phyloP scores from a whole-genome alignment of 305 asterid species.

The Striga hermonthica region DNA sequence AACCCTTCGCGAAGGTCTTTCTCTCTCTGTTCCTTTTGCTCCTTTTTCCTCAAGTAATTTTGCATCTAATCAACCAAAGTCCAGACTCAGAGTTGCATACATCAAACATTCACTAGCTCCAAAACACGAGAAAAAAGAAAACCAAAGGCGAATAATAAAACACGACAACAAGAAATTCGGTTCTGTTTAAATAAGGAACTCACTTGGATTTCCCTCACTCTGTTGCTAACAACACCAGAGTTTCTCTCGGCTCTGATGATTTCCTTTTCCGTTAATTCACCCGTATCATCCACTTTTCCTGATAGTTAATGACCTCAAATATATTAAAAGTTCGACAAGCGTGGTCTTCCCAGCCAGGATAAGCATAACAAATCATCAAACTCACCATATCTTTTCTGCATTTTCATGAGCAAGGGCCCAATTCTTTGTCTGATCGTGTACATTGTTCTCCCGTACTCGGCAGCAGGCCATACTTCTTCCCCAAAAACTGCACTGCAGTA shows the following conservation, averaged over 20 bases:
- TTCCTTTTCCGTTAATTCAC: slow-evolving; percentile 89
- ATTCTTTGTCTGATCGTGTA: slow-evolving; percentile 85
- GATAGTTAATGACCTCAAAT: slow-evolving; percentile 27
- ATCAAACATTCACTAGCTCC: neutral
- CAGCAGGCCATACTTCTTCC: slow-evolving; percentile 97
- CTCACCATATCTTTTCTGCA: slow-evolving; percentile 88
- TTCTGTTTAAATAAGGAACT: slow-evolving; percentile 27
- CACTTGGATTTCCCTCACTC: slow-evolving; percentile 88
- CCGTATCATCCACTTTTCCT: slow-evolving; percentile 68
- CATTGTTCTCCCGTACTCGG: slow-evolving; percentile 98
- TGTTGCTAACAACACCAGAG: slow-evolving; percentile 68
- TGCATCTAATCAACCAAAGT: slow-evolving; percentile 44
- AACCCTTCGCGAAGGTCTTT: slow-evolving; percentile 70
- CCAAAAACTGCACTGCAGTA: slow-evolving; percentile 95
- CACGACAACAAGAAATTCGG: neutral
- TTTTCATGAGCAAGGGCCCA: slow-evolving; percentile 83
- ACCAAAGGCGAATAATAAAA: neutral
- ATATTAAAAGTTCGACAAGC: neutral
- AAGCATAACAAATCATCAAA: slow-evolving; percentile 22
- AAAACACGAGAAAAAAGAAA: slow-evolving; percentile 9
- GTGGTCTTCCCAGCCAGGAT: neutral
- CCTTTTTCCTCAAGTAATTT: slow-evolving; percentile 49
- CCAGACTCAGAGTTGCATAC: neutral
- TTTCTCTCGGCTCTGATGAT: slow-evolving; percentile 85
- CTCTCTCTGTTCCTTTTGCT: slow-evolving; percentile 62